Percentiles rank a stretch among this genome's conserved stretches.
Evolutionary conservation across 192 early-diverging fungal species (phyloP).

Genomic region (Coemansia sp.): DNA sequence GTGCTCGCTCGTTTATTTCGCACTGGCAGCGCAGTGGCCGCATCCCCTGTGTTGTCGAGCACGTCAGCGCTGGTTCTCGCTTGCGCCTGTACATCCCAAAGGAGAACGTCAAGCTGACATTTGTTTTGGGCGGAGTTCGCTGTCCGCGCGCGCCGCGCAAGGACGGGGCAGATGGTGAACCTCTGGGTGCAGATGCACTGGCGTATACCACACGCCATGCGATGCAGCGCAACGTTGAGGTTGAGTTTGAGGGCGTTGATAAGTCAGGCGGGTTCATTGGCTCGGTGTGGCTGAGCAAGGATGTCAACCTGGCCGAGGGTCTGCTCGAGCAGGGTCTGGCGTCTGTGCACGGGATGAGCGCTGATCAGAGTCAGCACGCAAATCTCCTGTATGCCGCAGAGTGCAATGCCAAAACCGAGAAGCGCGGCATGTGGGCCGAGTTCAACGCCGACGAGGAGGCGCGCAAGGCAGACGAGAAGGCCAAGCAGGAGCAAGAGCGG

Average conservation of each 20-base stretch:
- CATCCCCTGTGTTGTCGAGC: slow-evolving; percentile 82
- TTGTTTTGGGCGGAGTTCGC: slow-evolving; percentile 84
- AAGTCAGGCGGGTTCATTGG: slow-evolving; percentile 93
- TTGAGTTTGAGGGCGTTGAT: slow-evolving; percentile 83
- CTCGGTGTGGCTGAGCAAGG: slow-evolving; percentile 63
- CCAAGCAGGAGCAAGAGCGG: slow-evolving; percentile 34
- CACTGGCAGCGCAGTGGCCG: slow-evolving; percentile 79
- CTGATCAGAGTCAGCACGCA: slow-evolving; percentile 72
- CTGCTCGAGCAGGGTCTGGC: slow-evolving; percentile 82
- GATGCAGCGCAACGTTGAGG: slow-evolving; percentile 92
- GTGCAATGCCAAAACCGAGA: slow-evolving; percentile 64
- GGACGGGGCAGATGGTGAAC: slow-evolving; percentile 68
- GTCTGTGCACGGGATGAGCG: slow-evolving; percentile 78
- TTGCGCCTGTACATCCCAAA: slow-evolving; percentile 81
- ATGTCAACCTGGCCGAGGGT: slow-evolving; percentile 67
- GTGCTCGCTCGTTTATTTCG: slow-evolving; percentile 83
- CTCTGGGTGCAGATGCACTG: slow-evolving; percentile 81
- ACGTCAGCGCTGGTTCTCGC: slow-evolving; percentile 78
- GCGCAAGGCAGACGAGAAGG: slow-evolving; percentile 19
- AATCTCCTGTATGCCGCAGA: slow-evolving; percentile 75
- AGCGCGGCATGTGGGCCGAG: slow-evolving; percentile 72
- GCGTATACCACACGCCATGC: slow-evolving; percentile 59
- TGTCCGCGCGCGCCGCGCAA: slow-evolving; percentile 74
- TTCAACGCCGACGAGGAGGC: slow-evolving; percentile 30
- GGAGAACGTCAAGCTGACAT: slow-evolving; percentile 77